Evolutionary conservation across 208 protist genomes (phyloP), one percentile per base, ranked within the genome.

Genomic region (Wallacemonas collosoma): DNA sequence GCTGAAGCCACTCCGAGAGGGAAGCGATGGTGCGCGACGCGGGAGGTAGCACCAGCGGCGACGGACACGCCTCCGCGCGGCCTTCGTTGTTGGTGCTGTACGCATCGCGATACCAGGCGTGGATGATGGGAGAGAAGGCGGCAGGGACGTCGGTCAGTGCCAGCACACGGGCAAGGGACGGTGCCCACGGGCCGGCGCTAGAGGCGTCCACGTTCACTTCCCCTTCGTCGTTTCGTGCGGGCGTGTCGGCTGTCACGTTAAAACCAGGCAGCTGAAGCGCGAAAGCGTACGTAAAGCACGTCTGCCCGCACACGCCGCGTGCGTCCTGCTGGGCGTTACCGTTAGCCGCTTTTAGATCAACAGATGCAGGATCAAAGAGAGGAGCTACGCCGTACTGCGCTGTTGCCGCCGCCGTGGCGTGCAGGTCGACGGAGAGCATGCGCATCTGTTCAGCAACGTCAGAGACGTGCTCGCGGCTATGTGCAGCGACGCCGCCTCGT

Each of bases 201-300:
- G 45, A 14, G 8, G 45, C 8, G 8, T 50, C 45, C 45, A 50
- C 26, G 26, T 26, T 26, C 26, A 26, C 26, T 26, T 26, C 26
- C 26, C 26, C 26, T 26, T 0, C 26, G 26, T 26, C 26, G 26
- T 26, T 26, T 26, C 26, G 26, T 26, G 26, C 26, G 26, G 26
- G 26, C 54, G 47, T 51, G 47, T 58, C 15, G 54, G 17, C 15
- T 35, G 54, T 17, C 12, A 14, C 9, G 38, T 8, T 0, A 36
- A 65, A 0, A n/a, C 43, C 60, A 8, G 60, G 41, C 60, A 53
- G 43, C n/a, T 44, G 43, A 38, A 65, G 38, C 15, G 60, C 60
- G 3, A 44, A 65, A 3, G 60, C 60, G 26, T 51, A 65, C 12
- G 60, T 65, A n/a, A 65, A 65, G 60, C 43, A 53, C n/a, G 60